Conservation (phyloP, 176 grass and related monocot species). For the Eragrostis curvula region DNA sequence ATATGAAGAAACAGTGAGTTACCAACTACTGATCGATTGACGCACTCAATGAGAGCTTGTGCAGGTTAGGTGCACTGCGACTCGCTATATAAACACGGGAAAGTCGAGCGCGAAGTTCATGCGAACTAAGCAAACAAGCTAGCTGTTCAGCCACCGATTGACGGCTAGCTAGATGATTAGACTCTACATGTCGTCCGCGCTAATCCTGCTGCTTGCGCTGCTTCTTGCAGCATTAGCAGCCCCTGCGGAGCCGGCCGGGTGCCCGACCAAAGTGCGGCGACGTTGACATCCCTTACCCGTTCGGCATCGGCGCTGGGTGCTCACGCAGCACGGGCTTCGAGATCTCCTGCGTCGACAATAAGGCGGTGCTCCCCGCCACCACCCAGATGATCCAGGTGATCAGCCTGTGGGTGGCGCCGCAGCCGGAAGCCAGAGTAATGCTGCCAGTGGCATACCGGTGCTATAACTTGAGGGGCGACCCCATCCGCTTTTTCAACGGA, state of each 20-base stretch:
- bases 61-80: too few relatives aligned
- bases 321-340: background rate
- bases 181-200: too few relatives aligned
- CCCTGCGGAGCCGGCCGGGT: background rate
- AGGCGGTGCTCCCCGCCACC: background rate
- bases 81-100: too few relatives aligned
- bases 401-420: background rate
- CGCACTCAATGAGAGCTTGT: too few relatives aligned
- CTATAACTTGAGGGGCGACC: background rate
- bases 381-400: background rate
- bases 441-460: slow-evolving; percentile 5
- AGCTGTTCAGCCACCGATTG: too few relatives aligned
- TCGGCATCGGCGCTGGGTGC: slow-evolving; percentile 9
- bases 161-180: too few relatives aligned
- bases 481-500: background rate
- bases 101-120: too few relatives aligned
- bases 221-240: too few relatives aligned
- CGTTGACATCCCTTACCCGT: slow-evolving; percentile 28
- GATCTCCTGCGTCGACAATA: background rate
- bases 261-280: slow-evolving; percentile 11
- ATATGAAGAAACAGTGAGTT: too few relatives aligned
- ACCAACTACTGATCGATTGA: too few relatives aligned
- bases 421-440: background rate
- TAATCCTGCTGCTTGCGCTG: too few relatives aligned
- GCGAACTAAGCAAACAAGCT: too few relatives aligned